Conservation (phyloP, 2,329 filamentous ascomycete species). For the Penicillium sp. region DNA sequence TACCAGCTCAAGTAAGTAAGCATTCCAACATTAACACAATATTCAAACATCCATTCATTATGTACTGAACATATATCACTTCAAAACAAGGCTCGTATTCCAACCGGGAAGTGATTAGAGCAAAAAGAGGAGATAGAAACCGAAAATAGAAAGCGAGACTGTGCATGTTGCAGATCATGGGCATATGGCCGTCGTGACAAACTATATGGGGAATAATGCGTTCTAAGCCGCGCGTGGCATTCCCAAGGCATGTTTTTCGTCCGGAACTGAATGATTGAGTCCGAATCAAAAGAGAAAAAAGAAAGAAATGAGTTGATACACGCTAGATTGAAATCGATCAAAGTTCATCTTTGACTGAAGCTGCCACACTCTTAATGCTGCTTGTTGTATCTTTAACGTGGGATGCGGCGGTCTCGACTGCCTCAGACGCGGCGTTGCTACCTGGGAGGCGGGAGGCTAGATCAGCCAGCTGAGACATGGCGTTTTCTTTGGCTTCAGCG, state of each 20-base stretch:
- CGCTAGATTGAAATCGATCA: slow-evolving; percentile 9
- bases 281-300: slow-evolving; percentile 9
- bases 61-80: slow-evolving; percentile 14
- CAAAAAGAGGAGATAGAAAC: slow-evolving; percentile 8
- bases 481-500: slow-evolving; percentile 28
- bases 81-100: slow-evolving; percentile 2
- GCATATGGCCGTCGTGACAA: slow-evolving; percentile 25
- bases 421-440: slow-evolving; percentile 32
- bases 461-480: slow-evolving; percentile 30
- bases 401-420: slow-evolving; percentile 36
- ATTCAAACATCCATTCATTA: slow-evolving; percentile 8
- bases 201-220: slow-evolving; percentile 37
- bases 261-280: slow-evolving; percentile 1
- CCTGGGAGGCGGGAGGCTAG: slow-evolving; percentile 27
- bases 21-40: neutral
- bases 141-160: slow-evolving; percentile 19
- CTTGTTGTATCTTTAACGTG: slow-evolving; percentile 46
- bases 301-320: slow-evolving; percentile 4
- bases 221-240: slow-evolving; percentile 16
- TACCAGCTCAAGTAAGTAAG: neutral
- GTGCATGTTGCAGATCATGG: slow-evolving; percentile 24
- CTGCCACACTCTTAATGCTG: slow-evolving; percentile 46
- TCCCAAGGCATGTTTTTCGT: slow-evolving; percentile 5
- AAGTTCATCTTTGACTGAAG: slow-evolving; percentile 23
- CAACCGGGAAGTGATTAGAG: slow-evolving; percentile 1